Conservation (phyloP, 2,329 filamentous ascomycete species). For the Ilyonectria sp. region DNA sequence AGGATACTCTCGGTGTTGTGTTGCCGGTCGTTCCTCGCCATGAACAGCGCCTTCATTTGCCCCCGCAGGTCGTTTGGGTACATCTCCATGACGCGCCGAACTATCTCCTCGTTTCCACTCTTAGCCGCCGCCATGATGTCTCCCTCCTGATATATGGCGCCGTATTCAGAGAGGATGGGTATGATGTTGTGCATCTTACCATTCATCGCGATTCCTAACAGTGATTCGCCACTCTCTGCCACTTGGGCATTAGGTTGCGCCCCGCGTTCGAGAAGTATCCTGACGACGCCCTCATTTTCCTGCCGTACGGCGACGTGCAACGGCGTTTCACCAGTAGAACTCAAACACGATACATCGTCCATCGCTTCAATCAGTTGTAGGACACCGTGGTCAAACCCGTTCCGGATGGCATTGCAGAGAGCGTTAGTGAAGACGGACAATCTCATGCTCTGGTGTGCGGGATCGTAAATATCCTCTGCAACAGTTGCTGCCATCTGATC, state of each 20-base stretch:
- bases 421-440: slow-evolving; percentile 2
- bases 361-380: background rate
- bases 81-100: background rate
- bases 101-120: background rate
- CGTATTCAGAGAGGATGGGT: background rate
- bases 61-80: slow-evolving; percentile 2
- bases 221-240: background rate
- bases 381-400: background rate
- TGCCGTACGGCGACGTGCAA: background rate
- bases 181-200: background rate
- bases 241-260: background rate
- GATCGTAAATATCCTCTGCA: background rate
- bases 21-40: background rate
- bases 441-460: background rate
- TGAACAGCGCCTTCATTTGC: slow-evolving; percentile 1
- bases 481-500: background rate
- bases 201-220: background rate
- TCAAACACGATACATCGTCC: background rate
- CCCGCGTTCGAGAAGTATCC: background rate
- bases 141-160: background rate
- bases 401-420: background rate
- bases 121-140: slow-evolving; percentile 1
- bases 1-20: background rate
- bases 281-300: background rate
- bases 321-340: background rate